Conservation (phyloP, 129 eudicot genomes). For the Flaveria linearis region DNA sequence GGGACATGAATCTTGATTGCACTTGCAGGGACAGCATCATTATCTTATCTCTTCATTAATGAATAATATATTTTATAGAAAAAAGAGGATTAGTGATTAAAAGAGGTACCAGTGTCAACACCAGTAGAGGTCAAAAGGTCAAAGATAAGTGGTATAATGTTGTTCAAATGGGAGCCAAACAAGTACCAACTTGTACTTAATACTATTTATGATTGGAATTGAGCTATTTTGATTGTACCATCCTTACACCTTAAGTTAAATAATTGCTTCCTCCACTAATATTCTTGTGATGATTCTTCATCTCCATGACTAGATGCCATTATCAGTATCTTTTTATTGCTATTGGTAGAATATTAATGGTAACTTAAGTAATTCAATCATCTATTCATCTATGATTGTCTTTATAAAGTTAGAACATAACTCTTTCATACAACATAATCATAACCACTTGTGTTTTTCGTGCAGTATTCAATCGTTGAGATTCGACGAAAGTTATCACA, state of each 20-base stretch:
- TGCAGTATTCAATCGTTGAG: neutral
- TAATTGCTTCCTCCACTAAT: conserved; percentile 38
- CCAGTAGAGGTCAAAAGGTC: conserved; percentile 32
- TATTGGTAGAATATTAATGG: conserved; percentile 29
- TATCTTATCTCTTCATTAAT: conserved; percentile 38
- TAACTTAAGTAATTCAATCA: conserved; percentile 17
- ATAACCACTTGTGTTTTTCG: neutral
- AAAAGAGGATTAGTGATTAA: conserved; percentile 19
- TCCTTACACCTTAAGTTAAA: conserved; percentile 27
- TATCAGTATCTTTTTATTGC: conserved; percentile 27
- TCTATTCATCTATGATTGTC: neutral
- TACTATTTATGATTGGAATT: conserved; percentile 32
- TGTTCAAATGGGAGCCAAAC: conserved; percentile 44
- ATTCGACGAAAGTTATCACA: neutral
- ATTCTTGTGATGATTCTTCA: conserved; percentile 22
- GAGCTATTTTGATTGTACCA: conserved; percentile 26
- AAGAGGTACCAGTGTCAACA: conserved; percentile 31
- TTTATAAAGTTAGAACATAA: conserved; percentile 12
- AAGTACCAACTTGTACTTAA: conserved; percentile 42
- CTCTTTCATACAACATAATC: neutral
- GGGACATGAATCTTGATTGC: conserved; percentile 32
- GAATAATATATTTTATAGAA: conserved; percentile 12
- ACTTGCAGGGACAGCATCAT: conserved; percentile 27
- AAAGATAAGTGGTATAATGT: conserved; percentile 32
- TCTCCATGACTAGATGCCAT: conserved; percentile 36